These are phyloP conservation scores for Eremothecium cymbalariae DNA, from an alignment of 1,139 yeast species.

Conservation along the genomic window DNA sequence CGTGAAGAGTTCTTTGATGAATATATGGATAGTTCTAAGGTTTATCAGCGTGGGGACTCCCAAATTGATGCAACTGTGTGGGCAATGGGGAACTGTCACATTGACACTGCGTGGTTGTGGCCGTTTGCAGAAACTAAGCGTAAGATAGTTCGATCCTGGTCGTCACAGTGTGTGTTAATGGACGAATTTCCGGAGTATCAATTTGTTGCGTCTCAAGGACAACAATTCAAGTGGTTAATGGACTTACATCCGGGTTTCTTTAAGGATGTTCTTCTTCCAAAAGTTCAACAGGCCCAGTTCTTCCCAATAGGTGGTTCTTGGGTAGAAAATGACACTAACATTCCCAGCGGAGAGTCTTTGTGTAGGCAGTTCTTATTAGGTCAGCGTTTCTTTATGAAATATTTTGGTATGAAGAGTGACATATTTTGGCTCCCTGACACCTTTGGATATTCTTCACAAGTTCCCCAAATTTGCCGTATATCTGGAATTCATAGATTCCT, in stretches of 20 bases:
- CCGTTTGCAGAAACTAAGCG: constrained; percentile 94
- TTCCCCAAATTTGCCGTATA: constrained; percentile 82
- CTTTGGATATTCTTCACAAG: constrained; percentile 90
- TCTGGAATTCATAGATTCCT: constrained; percentile 79
- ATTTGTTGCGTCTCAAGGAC: constrained; percentile 93
- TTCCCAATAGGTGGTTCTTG: constrained; percentile 93
- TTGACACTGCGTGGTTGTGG: constrained; percentile 98
- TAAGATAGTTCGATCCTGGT: constrained; percentile 90
- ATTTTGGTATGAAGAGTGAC: constrained; percentile 68
- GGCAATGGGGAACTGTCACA: constrained; percentile 92
- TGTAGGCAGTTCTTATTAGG: constrained; percentile 85
- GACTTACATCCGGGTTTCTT: constrained; percentile 79
- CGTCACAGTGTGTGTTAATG: constrained; percentile 77
- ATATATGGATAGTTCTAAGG: constrained; percentile 55
- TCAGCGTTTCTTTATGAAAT: constrained; percentile 69
- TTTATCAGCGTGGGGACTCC: constrained; percentile 38
- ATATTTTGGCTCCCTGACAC: constrained; percentile 96
- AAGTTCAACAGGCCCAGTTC: constrained; percentile 65
- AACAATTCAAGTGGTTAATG: constrained; percentile 87
- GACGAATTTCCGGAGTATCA: constrained; percentile 87
- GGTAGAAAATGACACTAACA: constrained; percentile 95
- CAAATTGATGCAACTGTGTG: constrained; percentile 44
- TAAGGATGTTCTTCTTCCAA: constrained; percentile 47
- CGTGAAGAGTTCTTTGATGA: constrained; percentile 50
- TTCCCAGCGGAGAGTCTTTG: constrained; percentile 87